Evolutionary conservation across 1,284 basidiomycete species (phyloP), one percentile per base, ranked within the genome.

Genomic region (Ganoderma sinense): DNA sequence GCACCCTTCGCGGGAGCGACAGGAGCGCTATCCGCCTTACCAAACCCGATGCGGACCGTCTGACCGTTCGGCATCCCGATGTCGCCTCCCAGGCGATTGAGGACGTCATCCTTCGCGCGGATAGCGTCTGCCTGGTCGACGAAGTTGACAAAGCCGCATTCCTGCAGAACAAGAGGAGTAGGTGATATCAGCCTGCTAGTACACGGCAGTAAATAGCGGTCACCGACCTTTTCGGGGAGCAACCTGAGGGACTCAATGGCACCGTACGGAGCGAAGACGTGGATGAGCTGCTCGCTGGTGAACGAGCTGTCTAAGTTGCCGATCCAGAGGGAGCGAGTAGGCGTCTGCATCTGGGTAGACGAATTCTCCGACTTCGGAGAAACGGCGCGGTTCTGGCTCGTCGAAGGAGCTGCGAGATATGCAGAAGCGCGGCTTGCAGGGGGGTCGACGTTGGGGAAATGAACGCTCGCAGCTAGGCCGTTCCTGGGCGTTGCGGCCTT

Each of bases 141-240:
- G 79, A 97, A 99, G 82, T 99, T 99, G 81, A 99, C 97, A 80
- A 99, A 99, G 11, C 97, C 97, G 79, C 98, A 99, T 79, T 97
- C 97, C 96, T 97, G 65, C 48, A 69, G 71, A 33, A 66, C 59
- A 55, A 63, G 33, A 55, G 60, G 45, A 65, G 48, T 72, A 40
- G 13, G 23, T 60, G 40, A 71, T 63, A 73, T 70, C 65, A 51
- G 59, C 51, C 62, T 70, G 64, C 26, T 59, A 55, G 56, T 23
- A 61, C 62, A 64, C 33, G 23, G 53, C 45, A 51, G 60, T 33
- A 20, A 64, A 14, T 45, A 31, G 40, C n/a, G n/a, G n/a, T n/a
- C n/a, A 79, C 85, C 71, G 65, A 97, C 96, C 92, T 99, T 99
- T 83, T 99, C 97, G 2, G 97, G 97, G 61, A 99, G 86, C 77